phyloP scores from a whole-genome alignment of 129 eudicot species.

The Silybum marianum region DNA sequence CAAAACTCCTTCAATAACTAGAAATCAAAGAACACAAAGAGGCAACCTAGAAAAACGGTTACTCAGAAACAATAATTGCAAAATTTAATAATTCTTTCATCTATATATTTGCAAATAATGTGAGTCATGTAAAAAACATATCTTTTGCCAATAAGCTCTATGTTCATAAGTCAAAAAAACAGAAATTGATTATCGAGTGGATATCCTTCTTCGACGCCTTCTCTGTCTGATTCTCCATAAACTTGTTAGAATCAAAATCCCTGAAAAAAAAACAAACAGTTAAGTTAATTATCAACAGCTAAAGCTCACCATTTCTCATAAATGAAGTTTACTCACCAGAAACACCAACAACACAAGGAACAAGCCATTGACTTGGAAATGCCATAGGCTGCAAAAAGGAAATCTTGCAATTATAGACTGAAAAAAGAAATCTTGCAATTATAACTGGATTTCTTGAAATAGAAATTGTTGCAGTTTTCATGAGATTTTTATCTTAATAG shows the following conservation, averaged over 20 bases:
- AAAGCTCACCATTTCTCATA: neutral
- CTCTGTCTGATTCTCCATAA: constrained; percentile 62
- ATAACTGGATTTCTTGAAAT: no score
- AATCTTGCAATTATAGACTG: no score
- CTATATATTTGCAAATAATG: constrained; percentile 14
- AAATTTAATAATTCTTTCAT: neutral
- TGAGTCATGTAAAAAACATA: neutral
- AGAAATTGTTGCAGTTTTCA: constrained; percentile 13
- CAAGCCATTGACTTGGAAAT: constrained; percentile 67
- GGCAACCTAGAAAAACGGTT: neutral
- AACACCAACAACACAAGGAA: constrained; percentile 56
- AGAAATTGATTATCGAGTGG: constrained; percentile 38
- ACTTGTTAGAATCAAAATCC: constrained; percentile 53
- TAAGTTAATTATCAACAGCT: neutral
- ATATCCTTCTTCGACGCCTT: constrained; percentile 63
- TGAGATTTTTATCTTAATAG: neutral
- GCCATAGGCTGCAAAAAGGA: constrained; percentile 56
- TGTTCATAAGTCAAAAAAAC: neutral
- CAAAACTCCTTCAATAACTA: neutral
- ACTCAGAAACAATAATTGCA: neutral
- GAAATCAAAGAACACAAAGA: neutral
- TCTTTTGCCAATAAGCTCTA: constrained; percentile 3
- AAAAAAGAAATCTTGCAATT: no score
- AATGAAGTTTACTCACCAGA: constrained; percentile 49
- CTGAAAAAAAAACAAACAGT: constrained; percentile 28